These are phyloP conservation scores for Jamesozyma jinghongensis DNA, from an alignment of 805 yeast species.

Conservation along the genomic window DNA sequence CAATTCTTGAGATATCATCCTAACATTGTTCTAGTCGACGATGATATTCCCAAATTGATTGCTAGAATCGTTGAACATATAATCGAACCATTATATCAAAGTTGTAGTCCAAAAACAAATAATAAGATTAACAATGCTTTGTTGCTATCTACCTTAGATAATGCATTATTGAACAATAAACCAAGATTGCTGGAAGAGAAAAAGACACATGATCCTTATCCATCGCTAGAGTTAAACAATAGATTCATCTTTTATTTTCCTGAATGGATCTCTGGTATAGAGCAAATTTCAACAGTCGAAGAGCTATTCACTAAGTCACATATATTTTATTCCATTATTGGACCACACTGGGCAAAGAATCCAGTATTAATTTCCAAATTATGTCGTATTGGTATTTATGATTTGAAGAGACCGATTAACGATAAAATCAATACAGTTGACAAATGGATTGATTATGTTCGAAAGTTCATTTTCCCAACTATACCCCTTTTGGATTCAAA, in stretches of 20 bases:
- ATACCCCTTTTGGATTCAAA: constrained; percentile 46
- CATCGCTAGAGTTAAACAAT: constrained; percentile 8
- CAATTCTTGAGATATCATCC: constrained; percentile 55
- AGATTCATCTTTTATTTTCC: constrained; percentile 35
- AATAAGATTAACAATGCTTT: constrained; percentile 2
- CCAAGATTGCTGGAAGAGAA: constrained; percentile 11
- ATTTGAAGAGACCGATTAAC: constrained; percentile 21
- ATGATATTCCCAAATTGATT: constrained; percentile 39
- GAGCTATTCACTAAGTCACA: constrained; percentile 32
- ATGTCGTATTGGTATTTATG: constrained; percentile 46
- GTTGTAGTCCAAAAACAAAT: not conserved
- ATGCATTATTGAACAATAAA: constrained; percentile 12
- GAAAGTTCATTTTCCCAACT: constrained; percentile 61
- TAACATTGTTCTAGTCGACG: constrained; percentile 45
- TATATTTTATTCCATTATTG: constrained; percentile 34
- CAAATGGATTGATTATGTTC: constrained; percentile 51
- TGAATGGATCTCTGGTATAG: constrained; percentile 41
- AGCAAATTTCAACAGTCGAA: constrained; percentile 31
- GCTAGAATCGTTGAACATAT: constrained; percentile 41
- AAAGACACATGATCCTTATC: constrained; percentile 12
- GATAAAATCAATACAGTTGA: constrained; percentile 14
- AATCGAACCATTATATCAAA: constrained; percentile 37
- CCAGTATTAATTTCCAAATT: constrained; percentile 45
- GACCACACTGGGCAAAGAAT: constrained; percentile 44
- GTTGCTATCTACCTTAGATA: constrained; percentile 9